A percentile compares a stretch with the other conserved stretches of the same genome.
These are phyloP conservation scores for Hansenula sp. DNA, from an alignment of 1,139 yeast genomes.

Conservation along the genomic window DNA sequence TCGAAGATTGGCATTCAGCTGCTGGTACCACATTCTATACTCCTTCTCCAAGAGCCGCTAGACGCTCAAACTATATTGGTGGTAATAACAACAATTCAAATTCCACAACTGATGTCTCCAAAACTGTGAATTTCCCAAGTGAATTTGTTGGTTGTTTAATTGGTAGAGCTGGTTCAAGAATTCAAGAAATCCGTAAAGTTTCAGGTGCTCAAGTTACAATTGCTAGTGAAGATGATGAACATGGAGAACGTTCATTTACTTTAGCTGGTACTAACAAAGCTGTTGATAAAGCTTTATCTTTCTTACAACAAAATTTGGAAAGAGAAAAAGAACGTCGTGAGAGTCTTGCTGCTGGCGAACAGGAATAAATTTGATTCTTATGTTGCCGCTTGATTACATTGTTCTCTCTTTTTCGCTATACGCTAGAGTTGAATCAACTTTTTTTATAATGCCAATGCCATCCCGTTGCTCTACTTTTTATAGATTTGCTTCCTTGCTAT, in stretches of 20 bases:
- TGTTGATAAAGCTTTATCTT: slow-evolving; percentile 65
- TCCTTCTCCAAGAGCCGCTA: slow-evolving; percentile 42
- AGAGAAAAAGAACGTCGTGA: slow-evolving; percentile 71
- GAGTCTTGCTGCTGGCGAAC: slow-evolving; percentile 14
- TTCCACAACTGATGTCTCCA: slow-evolving; percentile 28
- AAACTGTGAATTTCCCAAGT: slow-evolving; percentile 61
- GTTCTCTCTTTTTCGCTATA: background rate
- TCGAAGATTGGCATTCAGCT: slow-evolving; percentile 67
- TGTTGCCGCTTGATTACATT: background rate
- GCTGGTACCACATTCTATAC: slow-evolving; percentile 63
- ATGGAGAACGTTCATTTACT: slow-evolving; percentile 68
- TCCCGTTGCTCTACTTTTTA: too few species aligned
- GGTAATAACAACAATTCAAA: slow-evolving; percentile 4
- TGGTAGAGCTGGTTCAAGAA: slow-evolving; percentile 83
- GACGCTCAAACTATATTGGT: slow-evolving; percentile 8
- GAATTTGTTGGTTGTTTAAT: slow-evolving; percentile 89
- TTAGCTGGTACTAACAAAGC: slow-evolving; percentile 63
- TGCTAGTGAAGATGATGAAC: slow-evolving; percentile 64
- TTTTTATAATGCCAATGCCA: too few species aligned
- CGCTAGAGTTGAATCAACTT: background rate
- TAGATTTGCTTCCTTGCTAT: too few species aligned
- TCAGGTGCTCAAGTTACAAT: slow-evolving; percentile 82
- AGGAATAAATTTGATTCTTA: background rate
- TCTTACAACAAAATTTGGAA: slow-evolving; percentile 72
- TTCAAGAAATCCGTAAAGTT: slow-evolving; percentile 78